phyloP scores from a whole-genome alignment of 164 flowering plant genomes.

The Buxus sempervirens region DNA sequence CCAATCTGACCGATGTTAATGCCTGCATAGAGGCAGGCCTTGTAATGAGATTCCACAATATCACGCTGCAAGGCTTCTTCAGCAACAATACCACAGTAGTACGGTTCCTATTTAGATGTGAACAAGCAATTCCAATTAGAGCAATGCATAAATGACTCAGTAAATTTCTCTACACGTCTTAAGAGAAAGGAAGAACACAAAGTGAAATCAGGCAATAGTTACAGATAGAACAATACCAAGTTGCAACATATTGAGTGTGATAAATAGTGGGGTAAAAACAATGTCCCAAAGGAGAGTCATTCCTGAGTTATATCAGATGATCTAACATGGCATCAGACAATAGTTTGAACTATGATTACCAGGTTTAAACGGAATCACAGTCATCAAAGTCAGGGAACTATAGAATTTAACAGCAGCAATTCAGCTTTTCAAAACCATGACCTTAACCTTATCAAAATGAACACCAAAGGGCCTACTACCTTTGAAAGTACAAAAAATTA shows the following conservation, averaged over 20 bases:
- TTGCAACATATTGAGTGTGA: no score
- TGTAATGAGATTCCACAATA: constrained; percentile 58
- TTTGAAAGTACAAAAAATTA: neutral
- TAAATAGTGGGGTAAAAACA: no score
- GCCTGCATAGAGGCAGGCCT: constrained; percentile 66
- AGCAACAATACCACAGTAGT: no score
- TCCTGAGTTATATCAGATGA: no score
- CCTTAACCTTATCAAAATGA: no score
- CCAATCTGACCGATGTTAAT: constrained; percentile 57
- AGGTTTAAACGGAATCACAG: no score
- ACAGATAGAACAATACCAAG: no score
- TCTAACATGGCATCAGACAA: no score
- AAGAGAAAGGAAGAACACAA: no score
- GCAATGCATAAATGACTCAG: neutral
- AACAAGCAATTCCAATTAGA: neutral
- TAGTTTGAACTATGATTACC: no score
- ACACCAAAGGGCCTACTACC: neutral
- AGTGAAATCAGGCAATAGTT: neutral
- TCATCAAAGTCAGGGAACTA: neutral
- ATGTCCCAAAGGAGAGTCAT: no score
- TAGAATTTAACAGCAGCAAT: neutral
- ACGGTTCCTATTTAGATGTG: constrained; percentile 36
- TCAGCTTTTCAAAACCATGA: neutral
- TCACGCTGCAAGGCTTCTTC: constrained; percentile 63
- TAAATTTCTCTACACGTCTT: no score